Base-by-base conservation (phyloP, 306 rosid genomes). In the Trifolium pratense region DNA sequence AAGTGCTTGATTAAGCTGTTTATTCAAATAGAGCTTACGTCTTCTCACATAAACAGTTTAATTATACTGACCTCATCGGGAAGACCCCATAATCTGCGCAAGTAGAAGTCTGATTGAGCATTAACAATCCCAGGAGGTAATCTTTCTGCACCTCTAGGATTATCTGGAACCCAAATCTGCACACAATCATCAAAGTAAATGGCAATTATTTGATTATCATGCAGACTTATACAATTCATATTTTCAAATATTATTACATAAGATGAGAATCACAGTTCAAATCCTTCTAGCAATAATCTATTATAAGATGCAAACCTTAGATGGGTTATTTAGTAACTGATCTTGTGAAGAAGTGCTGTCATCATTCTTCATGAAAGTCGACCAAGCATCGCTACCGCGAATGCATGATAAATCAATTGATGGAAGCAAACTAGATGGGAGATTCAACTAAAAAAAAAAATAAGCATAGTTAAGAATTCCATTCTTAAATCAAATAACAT, bases 101-200 rank as follows among this genome's bases (percentile, higher is more conserved):
- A 82, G 79, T 84, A 87, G 45, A 83, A 79, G 79, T 95, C 99
- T 1, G 99, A 91, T 15, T 87, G 82, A 18, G 93, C 95, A 57
- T 74, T 81, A 69, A 91, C 76, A 69, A 95, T 90, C 61, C 89
- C 89, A 26, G 95, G 89, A 46, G 99, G 85, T 75, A 95, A 78
- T 72, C 84, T 88, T 87, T 95, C 97, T 10, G 97, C 97, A 40
- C 99, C 99, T 81, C 81, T 90, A 68, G 97, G 99, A 85, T 95
- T 91, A 79, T 96, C 83, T 76, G 99, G 85, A 68, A 75, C 93
- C 99, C 97, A 95, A 79, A 91, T 95, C 99, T 95, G 88, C 82
- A 80, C 29, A 61, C 32, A 49, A 84, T 34, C 61, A 70, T 58
- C 25, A 59, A 42, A 72, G 32, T 39, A 75, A 66, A 16, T 21